Base-by-base conservation (phyloP, 2,329 filamentous ascomycete species). In the Graphilbum fragrans region DNA sequence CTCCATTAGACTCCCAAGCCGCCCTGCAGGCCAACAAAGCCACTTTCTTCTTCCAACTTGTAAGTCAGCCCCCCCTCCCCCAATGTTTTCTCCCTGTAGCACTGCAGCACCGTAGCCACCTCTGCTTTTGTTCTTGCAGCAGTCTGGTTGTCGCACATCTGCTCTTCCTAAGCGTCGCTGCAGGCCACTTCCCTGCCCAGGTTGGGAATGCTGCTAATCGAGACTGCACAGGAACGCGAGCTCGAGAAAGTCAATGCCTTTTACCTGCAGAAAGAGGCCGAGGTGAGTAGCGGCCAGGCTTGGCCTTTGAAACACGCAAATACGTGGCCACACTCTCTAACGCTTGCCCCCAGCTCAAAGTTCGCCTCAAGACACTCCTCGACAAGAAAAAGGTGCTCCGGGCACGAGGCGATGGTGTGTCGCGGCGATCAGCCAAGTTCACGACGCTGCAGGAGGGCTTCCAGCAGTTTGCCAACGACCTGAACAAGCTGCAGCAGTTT, bases 231-330 rank as follows among this genome's bases (percentile, higher is more conserved):
- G 87, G 92, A 98, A 72, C 81, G 92, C 53, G 92, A 98, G 62
- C 76, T 98, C 42, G 92, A 96, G 62, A 98, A 96, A 61, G 92
- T 98, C 63, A 98, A 98, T 63, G 86, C 80, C 14, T 95, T 95
- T 62, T 98, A 98, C 59, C 65, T 96, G 29, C 92, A 96, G 59
- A 98, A 98, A 59, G 92, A 98, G 64, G 88, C 87, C 40, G 92
- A 98, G 77, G 87, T 94, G 67, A 49, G 74, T 64, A 40, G 43
- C 18, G 35, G n/a, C 17, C 29, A n/a, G n/a, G n/a, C n/a, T n/a
- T n/a, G n/a, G n/a, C n/a, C n/a, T n/a, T n/a, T n/a, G n/a, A n/a
- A n/a, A n/a, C n/a, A n/a, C n/a, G n/a, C n/a, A n/a, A n/a, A n/a
- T n/a, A n/a, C n/a, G n/a, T n/a, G n/a, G n/a, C n/a, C n/a, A n/a